Evolutionary conservation across 768 basidiomycete species (phyloP).

Genomic region (Piloderma croceum): DNA sequence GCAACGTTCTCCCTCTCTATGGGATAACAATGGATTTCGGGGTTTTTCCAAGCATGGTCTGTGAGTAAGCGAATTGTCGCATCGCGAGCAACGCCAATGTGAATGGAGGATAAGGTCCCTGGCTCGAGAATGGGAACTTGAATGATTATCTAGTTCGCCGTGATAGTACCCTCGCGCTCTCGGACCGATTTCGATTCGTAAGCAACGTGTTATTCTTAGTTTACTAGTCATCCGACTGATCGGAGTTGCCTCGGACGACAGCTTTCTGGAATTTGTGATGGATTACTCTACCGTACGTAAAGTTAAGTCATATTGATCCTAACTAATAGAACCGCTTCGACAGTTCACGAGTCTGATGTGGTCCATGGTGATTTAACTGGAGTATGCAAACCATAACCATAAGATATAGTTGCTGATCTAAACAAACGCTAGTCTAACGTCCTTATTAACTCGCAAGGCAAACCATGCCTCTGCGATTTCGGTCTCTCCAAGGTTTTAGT

Average conservation of each 20-base stretch:
- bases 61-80: conserved; percentile 13
- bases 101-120: conserved; percentile 26
- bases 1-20: conserved; percentile 22
- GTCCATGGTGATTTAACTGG: conserved; percentile 8
- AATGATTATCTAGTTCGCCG: conserved; percentile 16
- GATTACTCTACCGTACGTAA: conserved; percentile 7
- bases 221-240: neutral
- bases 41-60: conserved; percentile 26
- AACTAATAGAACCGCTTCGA: neutral
- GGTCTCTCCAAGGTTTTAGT: neutral
- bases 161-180: conserved; percentile 8
- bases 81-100: conserved; percentile 24
- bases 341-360: conserved; percentile 6
- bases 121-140: conserved; percentile 27
- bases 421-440: conserved; percentile 1
- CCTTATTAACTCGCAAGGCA: neutral
- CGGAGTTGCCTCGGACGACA: no score
- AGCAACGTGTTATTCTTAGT: neutral
- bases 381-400: neutral
- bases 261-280: conserved; percentile 9
- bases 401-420: no score
- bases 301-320: neutral
- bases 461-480: conserved; percentile 3
- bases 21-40: conserved; percentile 27
- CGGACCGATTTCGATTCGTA: conserved; percentile 16